Evolutionary conservation across 345 rosid species (phyloP), one percentile per base, ranked within the genome.

Genomic region (Hibiscus trionum): DNA sequence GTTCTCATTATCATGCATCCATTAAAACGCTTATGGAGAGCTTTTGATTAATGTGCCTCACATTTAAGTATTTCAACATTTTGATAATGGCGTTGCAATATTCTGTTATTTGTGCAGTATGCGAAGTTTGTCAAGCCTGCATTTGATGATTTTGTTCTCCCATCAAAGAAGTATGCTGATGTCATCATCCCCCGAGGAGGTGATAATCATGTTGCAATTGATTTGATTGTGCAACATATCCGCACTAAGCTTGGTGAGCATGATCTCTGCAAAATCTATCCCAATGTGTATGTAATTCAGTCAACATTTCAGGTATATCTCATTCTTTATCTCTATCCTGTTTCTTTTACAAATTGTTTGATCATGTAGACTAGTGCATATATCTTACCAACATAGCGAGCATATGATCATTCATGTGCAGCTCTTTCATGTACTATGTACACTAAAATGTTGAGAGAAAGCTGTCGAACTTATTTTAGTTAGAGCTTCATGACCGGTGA

Each of bases 61-160:
- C 44, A 52, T 52, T 31, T 61, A 42, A 14, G 7, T 16, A 53
- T 53, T 24, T 68, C 72, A 71, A n/a, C 69, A 58, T 66, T 74
- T 57, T 57, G 50, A 16, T 77, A 50, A 46, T n/a, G 15, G 7
- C 14, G 15, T 15, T 37, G 27, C 66, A 57, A 46, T 21, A 0
- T 71, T 59, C 44, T 44, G 57, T 59, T 59, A 39, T 60, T 26
- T 15, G 11, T 72, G 69, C 92, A 93, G 97, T 93, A 93, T 77
- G 97, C 96, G 66, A 93, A 91, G 78, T 93, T 93, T 87, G 98
- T 93, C 73, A 93, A 93, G 84, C 98, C 98, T 49, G 98, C 98
- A 16, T 93, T 93, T 84, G 98, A 93, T 81, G 97, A 93, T 76
- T 93, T 93, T 85, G 87, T 93, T 78, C 86, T 89, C 49, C 98